Evolutionary conservation across 305 asterid species (phyloP), one percentile per base, ranked within the genome.

Genomic region (Rubia tinctorum): DNA sequence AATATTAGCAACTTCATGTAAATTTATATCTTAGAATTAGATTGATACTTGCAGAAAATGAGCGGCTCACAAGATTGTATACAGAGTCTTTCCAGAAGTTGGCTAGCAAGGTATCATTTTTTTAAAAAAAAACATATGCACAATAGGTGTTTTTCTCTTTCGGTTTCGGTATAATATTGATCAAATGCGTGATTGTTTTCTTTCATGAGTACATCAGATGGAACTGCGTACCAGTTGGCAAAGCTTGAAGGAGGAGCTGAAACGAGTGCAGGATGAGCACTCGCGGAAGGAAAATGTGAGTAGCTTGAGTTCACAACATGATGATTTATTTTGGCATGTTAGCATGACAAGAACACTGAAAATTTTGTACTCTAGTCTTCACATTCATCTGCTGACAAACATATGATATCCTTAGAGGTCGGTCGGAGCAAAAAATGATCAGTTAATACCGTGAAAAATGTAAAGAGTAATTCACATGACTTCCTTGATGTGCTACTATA

Each of bases 221-320:
- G 87, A 84, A 65, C 74, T 66, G 47, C 82, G 66, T 9, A 76
- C 78, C 49, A 74, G 71, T 74, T 81, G 45, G 77, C 82, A 76
- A 51, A 67, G 61, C 67, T 73, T 84, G 83, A 81, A 81, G 73
- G 80, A 81, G 75, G 82, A 84, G 65, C 66, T 81, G 72, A 79
- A 84, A 65, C 76, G 77, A 69, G 56, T 74, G 59, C 70, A 34
- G 9, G 69, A 79, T 49, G 84, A 79, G 71, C 66, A 68, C 73
- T 71, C 18, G 30, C 71, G 30, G 66, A 84, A 74, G 73, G 87
- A 84, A 75, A 71, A 62, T 37, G 85, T 81, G 75, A 81, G 85
- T n/a, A 70, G 40, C 56, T 49, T 59, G 10, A 42, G 42, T 62
- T 47, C 10, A 23, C 1, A 20, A 13, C 39, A 5, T 12, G 66